Percentiles rank a stretch among this genome's conserved stretches.
Conservation (phyloP, 139 green algal genomes). For the Picochlorum sp. region DNA sequence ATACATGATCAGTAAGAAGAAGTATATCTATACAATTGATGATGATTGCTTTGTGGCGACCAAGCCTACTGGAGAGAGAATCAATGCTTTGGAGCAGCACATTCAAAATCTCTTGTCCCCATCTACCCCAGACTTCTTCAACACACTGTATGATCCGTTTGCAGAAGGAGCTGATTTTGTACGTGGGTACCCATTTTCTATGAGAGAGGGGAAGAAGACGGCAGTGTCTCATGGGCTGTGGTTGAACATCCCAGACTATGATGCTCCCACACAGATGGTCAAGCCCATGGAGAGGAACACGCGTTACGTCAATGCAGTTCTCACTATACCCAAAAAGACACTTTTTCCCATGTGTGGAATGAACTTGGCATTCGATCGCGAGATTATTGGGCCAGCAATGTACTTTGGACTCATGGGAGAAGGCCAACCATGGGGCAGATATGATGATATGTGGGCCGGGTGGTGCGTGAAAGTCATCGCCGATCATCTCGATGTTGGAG, state of each 20-base stretch:
- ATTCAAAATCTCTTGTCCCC: conserved; percentile 86
- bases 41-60: conserved; percentile 93
- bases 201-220: conserved; percentile 84
- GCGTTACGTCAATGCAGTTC: conserved; percentile 86
- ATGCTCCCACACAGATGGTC: conserved; percentile 94
- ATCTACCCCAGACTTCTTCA: conserved; percentile 96
- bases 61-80: conserved; percentile 68
- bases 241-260: conserved; percentile 98
- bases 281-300: conserved; percentile 93
- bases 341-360: conserved; percentile 98
- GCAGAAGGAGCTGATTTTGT: conserved; percentile 65
- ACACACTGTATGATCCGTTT: conserved; percentile 96
- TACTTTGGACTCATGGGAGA: conserved; percentile 98
- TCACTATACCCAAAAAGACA: conserved; percentile 92
- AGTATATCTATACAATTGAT: conserved; percentile 96
- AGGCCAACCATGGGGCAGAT: conserved; percentile 89
- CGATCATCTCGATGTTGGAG: conserved; percentile 84
- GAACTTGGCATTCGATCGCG: conserved; percentile 90
- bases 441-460: conserved; percentile 98
- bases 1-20: conserved; percentile 87
- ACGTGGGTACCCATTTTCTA: conserved; percentile 64
- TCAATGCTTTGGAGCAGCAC: conserved; percentile 94
- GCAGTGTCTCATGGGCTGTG: conserved; percentile 91
- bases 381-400: conserved; percentile 87
- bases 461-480: conserved; percentile 91